phyloP scores from a whole-genome alignment of 2,329 filamentous ascomycete genomes.

The Fusarium camptoceras region DNA sequence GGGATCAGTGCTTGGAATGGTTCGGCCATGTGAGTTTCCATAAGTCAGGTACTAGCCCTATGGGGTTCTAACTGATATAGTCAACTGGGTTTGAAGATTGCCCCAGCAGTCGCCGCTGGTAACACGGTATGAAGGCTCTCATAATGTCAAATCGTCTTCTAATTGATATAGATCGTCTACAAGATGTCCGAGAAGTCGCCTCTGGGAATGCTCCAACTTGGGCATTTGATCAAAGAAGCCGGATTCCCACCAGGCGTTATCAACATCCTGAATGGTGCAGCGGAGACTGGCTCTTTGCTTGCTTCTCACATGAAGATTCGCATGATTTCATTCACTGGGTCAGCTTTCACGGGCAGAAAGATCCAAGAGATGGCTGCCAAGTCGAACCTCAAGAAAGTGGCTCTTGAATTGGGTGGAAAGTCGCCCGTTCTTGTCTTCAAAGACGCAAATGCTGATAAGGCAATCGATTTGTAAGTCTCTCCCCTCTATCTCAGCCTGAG shows the following conservation, averaged over 20 bases:
- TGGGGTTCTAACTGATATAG: not conserved
- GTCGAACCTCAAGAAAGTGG: not conserved
- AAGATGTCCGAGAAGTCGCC: conserved; percentile 9
- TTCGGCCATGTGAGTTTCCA: not conserved
- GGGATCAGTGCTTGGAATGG: conserved; percentile 1
- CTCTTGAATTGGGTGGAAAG: conserved; percentile 2
- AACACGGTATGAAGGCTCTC: not conserved
- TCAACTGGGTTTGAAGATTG: not conserved
- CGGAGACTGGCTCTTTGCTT: not conserved
- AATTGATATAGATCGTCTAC: not conserved
- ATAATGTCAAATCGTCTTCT: rapidly evolving
- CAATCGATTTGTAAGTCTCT: not conserved
- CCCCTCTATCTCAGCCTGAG: rapidly evolving
- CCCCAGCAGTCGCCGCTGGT: not conserved
- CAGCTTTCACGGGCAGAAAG: not conserved
- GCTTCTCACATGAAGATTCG: conserved; percentile 3
- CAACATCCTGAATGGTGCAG: not conserved
- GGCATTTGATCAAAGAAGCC: not conserved
- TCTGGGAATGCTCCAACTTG: not conserved
- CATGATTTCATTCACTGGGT: conserved; percentile 7
- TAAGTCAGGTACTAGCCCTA: rapidly evolving
- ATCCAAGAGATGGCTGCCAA: not conserved
- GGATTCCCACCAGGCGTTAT: conserved; percentile 4
- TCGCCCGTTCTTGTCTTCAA: conserved; percentile 1
- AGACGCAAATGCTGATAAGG: not conserved